Evolutionary conservation across 495 filamentous ascomycete genomes (phyloP), one percentile per base, ranked within the genome.

Genomic region (Entonaema liquescens): DNA sequence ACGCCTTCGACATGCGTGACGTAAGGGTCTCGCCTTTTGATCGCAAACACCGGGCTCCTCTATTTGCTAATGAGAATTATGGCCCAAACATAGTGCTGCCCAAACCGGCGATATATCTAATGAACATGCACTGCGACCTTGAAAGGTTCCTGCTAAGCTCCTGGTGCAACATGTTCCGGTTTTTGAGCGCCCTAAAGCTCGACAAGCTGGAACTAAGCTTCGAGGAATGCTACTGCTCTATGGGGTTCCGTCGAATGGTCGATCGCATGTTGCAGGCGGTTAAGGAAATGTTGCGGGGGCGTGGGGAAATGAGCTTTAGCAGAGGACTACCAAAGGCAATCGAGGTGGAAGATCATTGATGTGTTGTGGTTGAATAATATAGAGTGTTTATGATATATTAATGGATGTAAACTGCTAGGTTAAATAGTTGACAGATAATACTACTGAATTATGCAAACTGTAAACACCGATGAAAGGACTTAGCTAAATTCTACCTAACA

Each of bases 211-310:
- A 28, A 21, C 9, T 53, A 12, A 23, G 44, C 13, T 38, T 62
- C 13, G 40, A 50, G n/a, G 31, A 52, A 8, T 53, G 59, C 31
- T 62, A 62, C 13, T 62, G 59, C n/a, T 28, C 59, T 9, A 36
- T 36, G 26, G 54, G 62, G 8, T 65, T 53, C 21, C 59, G 62
- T 21, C 38, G 62, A 9, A 7, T 65, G 13, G 36, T 65, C 5
- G 25, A 25, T 11, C 9, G 12, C 1, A 35, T 55, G 15, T 2
- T 63, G 12, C 26, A 29, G 8, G 8, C 5, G 38, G 42, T 19
- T 47, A 2, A 1, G 40, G 29, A 31, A n/a, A n/a, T n/a, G n/a
- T 7, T 7, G 29, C 29, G 29, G 29, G 7, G 29, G n/a, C n/a
- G n/a, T n/a, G n/a, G n/a, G n/a, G n/a, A n/a, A n/a, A n/a, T n/a